These are phyloP conservation scores for Ascochyta koolunga DNA, from an alignment of 2,329 filamentous ascomycete genomes.

Conservation along the genomic window DNA sequence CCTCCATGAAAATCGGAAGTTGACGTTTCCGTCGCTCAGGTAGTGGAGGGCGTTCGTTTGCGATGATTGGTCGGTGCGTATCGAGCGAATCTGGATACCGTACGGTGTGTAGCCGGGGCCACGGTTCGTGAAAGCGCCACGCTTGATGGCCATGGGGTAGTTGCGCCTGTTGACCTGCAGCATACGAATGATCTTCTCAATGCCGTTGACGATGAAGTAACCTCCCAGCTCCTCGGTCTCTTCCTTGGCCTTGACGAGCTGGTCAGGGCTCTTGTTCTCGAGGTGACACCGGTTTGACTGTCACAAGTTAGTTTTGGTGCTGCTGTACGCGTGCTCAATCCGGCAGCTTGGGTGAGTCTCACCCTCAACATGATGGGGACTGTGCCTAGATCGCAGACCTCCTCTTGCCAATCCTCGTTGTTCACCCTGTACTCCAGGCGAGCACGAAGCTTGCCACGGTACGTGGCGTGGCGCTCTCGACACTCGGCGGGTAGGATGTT, in stretches of 20 bases:
- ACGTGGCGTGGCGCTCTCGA: conserved; percentile 90
- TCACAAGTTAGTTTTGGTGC: conserved; percentile 34
- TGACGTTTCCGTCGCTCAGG: conserved; percentile 92
- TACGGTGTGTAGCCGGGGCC: conserved; percentile 86
- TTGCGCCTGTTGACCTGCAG: conserved; percentile 89
- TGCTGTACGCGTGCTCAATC: conserved; percentile 21
- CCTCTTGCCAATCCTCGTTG: conserved; percentile 81
- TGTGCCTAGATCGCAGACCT: conserved; percentile 82
- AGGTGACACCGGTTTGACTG: conserved; percentile 91
- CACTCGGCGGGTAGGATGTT: conserved; percentile 92
- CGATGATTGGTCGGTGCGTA: conserved; percentile 95
- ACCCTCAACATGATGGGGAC: conserved; percentile 94
- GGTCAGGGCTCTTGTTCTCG: conserved; percentile 79
- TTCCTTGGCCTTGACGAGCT: conserved; percentile 86
- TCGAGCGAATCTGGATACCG: conserved; percentile 89
- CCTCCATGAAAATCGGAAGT: conserved; percentile 95
- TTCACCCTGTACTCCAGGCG: conserved; percentile 88
- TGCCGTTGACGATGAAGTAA: conserved; percentile 97
- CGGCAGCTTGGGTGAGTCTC: conserved; percentile 39
- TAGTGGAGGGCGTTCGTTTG: conserved; percentile 98
- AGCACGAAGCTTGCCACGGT: conserved; percentile 83
- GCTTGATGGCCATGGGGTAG: conserved; percentile 91
- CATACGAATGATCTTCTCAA: conserved; percentile 94
- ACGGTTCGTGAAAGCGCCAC: conserved; percentile 86
- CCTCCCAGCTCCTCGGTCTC: conserved; percentile 95